Base-by-base conservation (phyloP, 2,329 filamentous ascomycete species). In the Akanthomyces uredinophilus region DNA sequence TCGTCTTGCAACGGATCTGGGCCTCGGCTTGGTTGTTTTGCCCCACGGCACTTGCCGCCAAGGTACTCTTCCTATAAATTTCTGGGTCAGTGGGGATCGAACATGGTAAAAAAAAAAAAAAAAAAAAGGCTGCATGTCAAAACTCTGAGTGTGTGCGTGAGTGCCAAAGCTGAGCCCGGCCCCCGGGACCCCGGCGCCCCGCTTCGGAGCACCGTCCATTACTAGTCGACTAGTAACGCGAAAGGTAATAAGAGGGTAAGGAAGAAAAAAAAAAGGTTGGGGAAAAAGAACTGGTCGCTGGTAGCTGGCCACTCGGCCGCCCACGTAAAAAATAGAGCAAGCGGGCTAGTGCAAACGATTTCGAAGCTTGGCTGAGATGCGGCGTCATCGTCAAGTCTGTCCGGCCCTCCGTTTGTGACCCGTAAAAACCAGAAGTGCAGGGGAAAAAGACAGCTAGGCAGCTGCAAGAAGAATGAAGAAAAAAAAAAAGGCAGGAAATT, bases 21-120 rank as follows among this genome's bases (percentile, higher is more conserved):
- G 79, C 78, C 77, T 83, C 81, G 76, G 79, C 75, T 65, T 72
- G 69, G 52, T 66, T 64, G 43, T 67, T 66, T 61, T 72, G 72
- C 64, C 70, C 74, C 65, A 70, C 74, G 62, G 73, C 71, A 66
- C 72, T 75, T 44, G 75, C 70, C 50, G 76, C 73, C 63, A 75
- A 70, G 64, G 78, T 72, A 65, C 78, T 77, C 70, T 80, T 81
- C 70, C 79, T 81, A 66, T 57, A 58, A 50, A 63, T 29, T 32
- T 53, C 27, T 37, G 62, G 52, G 66, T 72, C 68, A 72, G 68
- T 63, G 57, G n/a, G n/a, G 57, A 61, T 51, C 50, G 63, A 22
- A 18, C n/a, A 22, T n/a, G n/a, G n/a, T n/a, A n/a, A n/a, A n/a
- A n/a, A n/a, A n/a, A n/a, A n/a, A n/a, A n/a, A n/a, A n/a, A n/a